Base-by-base conservation (phyloP, 1,284 basidiomycete genomes). In the Omphalotus olearius region DNA sequence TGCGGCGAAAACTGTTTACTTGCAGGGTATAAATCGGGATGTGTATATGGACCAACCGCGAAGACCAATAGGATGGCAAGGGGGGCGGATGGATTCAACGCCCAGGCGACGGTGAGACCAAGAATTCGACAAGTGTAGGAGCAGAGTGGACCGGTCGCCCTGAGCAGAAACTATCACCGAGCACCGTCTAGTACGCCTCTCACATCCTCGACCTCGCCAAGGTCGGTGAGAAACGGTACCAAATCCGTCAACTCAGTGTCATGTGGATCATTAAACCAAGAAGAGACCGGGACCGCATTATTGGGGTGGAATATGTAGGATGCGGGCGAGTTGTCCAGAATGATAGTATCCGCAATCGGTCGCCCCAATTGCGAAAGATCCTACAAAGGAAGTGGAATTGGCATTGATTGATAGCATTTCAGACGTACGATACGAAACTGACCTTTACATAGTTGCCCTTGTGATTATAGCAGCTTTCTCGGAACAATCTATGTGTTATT, bases 231-330 rank as follows among this genome's bases (percentile, higher is more conserved):
- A 82, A 99, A 99, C 35, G 89, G 93, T 59, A 91, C 89, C 41
- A 99, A 74, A 69, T 98, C 96, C 30, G 93, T 96, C 58, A 98
- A 75, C 69, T 98, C 96, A 26, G 95, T 97, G 69, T 98, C 96
- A 64, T 97, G 94, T 9, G 93, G 93, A 69, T 94, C 91, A 69
- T 98, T 98, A 77, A 99, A 99, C 97, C 96, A 99, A 53, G 93
- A 96, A 45, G 95, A 98, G 51, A 99, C 94, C 7, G 96, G 96
- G 5, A 98, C 96, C 39, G 97, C 97, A 65, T 98, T 99, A 72
- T 97, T 97, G 14, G 95, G 94, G 66, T 99, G 96, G 80, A 99
- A 99, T 61, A 99, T 96, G 71, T 99, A 99, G 6, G 93, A 97
- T 11, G 97, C 96, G 10, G 96, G 96, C 37, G 94, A 98, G 71